Base-by-base conservation (phyloP, 306 rosid genomes). In the Oxytropis ochrocephala region DNA sequence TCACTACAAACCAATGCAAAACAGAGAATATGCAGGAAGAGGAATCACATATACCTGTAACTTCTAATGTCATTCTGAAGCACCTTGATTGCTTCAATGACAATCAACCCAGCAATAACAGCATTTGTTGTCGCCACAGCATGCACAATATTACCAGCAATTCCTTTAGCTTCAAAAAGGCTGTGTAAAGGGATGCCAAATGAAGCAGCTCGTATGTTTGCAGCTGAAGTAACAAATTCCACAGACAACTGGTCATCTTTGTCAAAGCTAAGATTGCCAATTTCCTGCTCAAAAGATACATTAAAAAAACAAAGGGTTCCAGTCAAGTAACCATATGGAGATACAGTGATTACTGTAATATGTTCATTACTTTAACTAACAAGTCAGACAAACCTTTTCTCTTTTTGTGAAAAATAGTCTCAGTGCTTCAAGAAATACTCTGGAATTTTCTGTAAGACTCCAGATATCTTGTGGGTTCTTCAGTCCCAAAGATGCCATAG, bases 61-160 rank as follows among this genome's bases (percentile, higher is more conserved):
- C 46, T 91, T 63, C 87, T 74, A 7, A 67, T 52, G 85, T 89
- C 95, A 24, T 79, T 89, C 75, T 77, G 81, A 79, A 95, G 95
- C 81, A 95, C 99, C 80, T 95, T 95, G 74, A 95, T 86, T 63
- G 99, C 92, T 84, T 95, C 99, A 36, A 91, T 89, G 60, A 95
- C 99, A 84, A 95, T 95, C 88, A 95, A 82, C 43, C 99, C 99
- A 68, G 99, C 99, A 79, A 95, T 83, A 62, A 91, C 75, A 32
- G 99, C 99, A 77, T 95, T 95, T 46, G 99, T 95, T 27, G 99
- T 95, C 21, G 99, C 99, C 72, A 95, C 96, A 65, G 99, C 99
- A 79, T 95, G 99, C 60, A 95, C 99, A 66, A 95, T 95, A 78
- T 95, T 95, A 52, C 99, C 99, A 58, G 99, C 99, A 80, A 95